Conservation (phyloP, 768 basidiomycete genomes). For the Phlebiopsis flavidoalba region DNA sequence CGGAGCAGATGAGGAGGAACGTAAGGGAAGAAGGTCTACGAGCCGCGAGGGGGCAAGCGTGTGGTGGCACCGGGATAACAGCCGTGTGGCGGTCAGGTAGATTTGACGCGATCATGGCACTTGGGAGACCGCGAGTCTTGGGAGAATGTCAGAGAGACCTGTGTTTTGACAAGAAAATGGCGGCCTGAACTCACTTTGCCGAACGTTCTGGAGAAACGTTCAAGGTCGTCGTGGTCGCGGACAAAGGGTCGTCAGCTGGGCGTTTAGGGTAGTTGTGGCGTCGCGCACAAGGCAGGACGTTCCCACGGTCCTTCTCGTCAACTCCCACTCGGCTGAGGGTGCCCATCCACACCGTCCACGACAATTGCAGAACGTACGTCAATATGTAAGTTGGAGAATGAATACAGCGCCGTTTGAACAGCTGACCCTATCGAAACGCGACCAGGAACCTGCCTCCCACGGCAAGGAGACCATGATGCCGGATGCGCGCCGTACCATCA, state of each 20-base stretch:
- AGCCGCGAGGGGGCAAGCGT: neutral
- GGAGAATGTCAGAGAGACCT: too few relatives aligned
- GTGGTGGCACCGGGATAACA: neutral
- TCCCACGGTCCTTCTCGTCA: neutral
- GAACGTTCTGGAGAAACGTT: too few relatives aligned
- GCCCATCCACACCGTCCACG: neutral
- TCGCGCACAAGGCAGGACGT: neutral
- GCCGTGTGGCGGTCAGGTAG: neutral
- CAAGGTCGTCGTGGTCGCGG: neutral
- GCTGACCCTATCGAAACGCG: neutral
- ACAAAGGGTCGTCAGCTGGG: neutral
- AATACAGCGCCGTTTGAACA: neutral
- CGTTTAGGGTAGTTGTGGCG: neutral
- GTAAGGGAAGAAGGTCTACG: neutral
- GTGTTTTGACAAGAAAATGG: neutral
- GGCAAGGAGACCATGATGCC: neutral
- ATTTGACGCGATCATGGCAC: too few relatives aligned
- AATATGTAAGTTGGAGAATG: neutral
- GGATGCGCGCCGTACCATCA: slow-evolving; percentile 1
- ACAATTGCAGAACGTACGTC: neutral
- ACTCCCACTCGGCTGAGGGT: neutral
- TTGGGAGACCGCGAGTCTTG: too few relatives aligned
- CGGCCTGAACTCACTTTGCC: neutral
- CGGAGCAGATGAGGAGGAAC: neutral
- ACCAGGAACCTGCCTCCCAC: neutral